Evolutionary conservation across 2,329 filamentous ascomycete species (phyloP), one percentile per base, ranked within the genome.

Genomic region (Monosporascus sp.): DNA sequence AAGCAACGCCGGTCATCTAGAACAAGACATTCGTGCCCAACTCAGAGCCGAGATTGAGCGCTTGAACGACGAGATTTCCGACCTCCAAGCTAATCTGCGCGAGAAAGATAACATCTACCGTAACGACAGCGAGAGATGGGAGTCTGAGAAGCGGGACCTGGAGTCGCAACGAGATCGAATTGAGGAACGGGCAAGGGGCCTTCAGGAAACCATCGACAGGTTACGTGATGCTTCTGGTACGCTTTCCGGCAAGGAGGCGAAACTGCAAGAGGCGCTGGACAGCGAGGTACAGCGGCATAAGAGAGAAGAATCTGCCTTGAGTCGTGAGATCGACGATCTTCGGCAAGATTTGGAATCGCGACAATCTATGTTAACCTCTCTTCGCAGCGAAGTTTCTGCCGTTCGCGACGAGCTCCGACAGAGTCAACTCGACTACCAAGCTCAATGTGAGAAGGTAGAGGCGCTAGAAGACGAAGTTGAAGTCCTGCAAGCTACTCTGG

Each of bases 401-500:
- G 79, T 85, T 8, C 82, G 81, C 51, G 87, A 91, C 58, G 85
- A 91, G 52, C 76, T 91, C 8, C 82, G 87, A n/a, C 76, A 86
- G 49, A 81, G 81, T 26, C 82, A 85, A 58, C 77, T 86, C 22
- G 83, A 86, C 58, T 79, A 83, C 64, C 80, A 84, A 58, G 67
- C 77, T 1, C 76, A 89, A 55, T 75, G 76, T 48, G 85, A 88
- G 59, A 89, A 85, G 66, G 75, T 85, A 2, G 81, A 87, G 53
- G 78, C 79, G 7, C 68, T 92, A 20, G 87, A 92, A 65, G 88
- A 91, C 59, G 88, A 91, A 65, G 77, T 91, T n/a, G 85, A 89
- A 51, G 81, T 89, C 27, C 71, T 92, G 16, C 87, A 91, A 66
- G 76, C 78, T 22, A 81, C 78, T 38, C 69, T 86, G 44, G 85